These are phyloP conservation scores for Penicillium steckii DNA, from an alignment of 495 filamentous ascomycete genomes.

Conservation along the genomic window DNA sequence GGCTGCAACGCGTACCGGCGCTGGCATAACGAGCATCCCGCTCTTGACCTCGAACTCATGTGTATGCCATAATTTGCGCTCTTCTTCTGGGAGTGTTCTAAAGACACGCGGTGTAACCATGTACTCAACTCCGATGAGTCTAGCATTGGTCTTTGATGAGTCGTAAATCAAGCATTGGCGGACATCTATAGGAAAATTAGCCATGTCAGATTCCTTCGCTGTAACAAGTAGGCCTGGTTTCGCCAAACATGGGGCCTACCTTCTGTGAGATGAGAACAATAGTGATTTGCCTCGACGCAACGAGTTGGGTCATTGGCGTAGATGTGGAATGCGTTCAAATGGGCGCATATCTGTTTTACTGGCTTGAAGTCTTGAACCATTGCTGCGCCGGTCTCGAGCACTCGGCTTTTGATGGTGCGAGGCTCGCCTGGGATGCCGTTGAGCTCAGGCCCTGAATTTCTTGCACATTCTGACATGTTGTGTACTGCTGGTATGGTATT, in stretches of 20 bases:
- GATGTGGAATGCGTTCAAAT: slow-evolving; percentile 83
- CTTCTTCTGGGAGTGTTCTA: slow-evolving; percentile 58
- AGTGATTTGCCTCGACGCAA: slow-evolving; percentile 78
- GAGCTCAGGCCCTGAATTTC: slow-evolving; percentile 10
- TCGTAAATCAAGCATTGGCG: slow-evolving; percentile 90
- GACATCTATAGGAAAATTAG: slow-evolving; percentile 42
- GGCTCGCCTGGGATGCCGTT: slow-evolving; percentile 49
- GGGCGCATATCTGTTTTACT: slow-evolving; percentile 74
- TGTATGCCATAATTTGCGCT: slow-evolving; percentile 75
- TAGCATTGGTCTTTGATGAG: slow-evolving; percentile 58
- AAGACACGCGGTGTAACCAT: slow-evolving; percentile 79
- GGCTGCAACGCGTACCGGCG: slow-evolving; percentile 53
- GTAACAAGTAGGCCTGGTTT: background rate
- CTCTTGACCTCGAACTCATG: slow-evolving; percentile 87
- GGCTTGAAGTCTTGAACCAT: slow-evolving; percentile 69
- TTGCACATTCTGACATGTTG: slow-evolving; percentile 9
- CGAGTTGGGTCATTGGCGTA: slow-evolving; percentile 69
- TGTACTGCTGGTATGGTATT: background rate
- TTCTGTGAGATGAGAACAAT: slow-evolving; percentile 77
- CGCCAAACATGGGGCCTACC: slow-evolving; percentile 28
- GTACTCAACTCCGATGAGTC: slow-evolving; percentile 86
- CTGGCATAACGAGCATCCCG: slow-evolving; percentile 84
- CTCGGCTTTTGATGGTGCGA: slow-evolving; percentile 51
- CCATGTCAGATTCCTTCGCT: background rate
- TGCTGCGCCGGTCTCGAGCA: slow-evolving; percentile 66